Base-by-base conservation (phyloP, 2,329 filamentous ascomycete species). In the Microdochium nivale region DNA sequence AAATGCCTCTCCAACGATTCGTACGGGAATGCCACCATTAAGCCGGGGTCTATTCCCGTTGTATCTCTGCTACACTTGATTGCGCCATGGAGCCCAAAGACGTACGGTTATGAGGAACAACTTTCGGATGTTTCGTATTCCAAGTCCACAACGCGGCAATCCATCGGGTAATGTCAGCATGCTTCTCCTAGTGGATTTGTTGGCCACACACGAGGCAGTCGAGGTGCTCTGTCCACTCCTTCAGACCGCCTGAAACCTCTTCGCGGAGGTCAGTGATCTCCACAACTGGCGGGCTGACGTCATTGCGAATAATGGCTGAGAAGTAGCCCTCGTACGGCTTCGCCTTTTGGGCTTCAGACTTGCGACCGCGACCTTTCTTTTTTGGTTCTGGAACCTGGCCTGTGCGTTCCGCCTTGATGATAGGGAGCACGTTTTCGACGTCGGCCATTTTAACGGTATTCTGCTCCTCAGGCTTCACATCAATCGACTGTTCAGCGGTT, bases 261-360 rank as follows among this genome's bases (percentile, higher is more conserved):
- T 71, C 60, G 47, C 79, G 70, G 47, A 80, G 63, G 56, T 82
- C 79, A 25, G 63, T 71, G 49, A 82, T 73, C 55, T 79, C 74
- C 49, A 81, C 70, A 23, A 70, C 62, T 1, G 77, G 74, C 19
- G 76, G 74, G 3, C 70, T 73, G 3, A 67, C 64, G 37, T 74
- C 72, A 60, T 76, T 73, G 54, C 69, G 68, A 24, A 82, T 66
- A 2, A 63, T 67, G 3, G 75, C 79, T 48, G 77, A 69, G 52
- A 82, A 82, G 4, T 77, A 62, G 0, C 74, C 76, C 40, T 73
- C 65, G 59, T 79, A 81, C 2, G 76, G 75, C 58, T 72, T 77
- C 25, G 60, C 55, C 48, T 60, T 60, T 10, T 62, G 56, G 2
- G 56, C 50, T 56, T 70, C 69, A 53, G 67, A 73, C 58, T 71